These are phyloP conservation scores for Alternaria rosae DNA, from an alignment of 2,329 filamentous ascomycete species.

Conservation along the genomic window DNA sequence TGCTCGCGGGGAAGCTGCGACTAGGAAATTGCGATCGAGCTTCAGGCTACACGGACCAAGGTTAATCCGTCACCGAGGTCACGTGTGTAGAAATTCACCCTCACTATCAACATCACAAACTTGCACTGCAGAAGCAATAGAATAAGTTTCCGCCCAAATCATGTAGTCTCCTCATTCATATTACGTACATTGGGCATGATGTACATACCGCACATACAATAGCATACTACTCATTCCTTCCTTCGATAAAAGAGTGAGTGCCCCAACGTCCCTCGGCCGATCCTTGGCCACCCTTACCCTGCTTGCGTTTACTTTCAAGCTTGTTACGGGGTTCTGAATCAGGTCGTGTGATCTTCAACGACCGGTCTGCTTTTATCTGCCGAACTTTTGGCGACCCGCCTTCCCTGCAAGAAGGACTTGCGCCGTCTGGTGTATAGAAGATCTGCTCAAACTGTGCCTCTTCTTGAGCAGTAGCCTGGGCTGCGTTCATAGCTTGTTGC, in stretches of 20 bases:
- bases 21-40: conserved; percentile 33
- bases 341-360: background rate
- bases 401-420: background rate
- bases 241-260: conserved; percentile 1
- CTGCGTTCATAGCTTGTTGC: conserved; percentile 14
- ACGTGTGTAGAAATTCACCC: conserved; percentile 12
- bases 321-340: background rate
- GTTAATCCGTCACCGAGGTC: conserved; percentile 19
- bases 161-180: background rate
- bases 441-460: background rate
- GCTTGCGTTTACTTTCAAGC: background rate
- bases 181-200: background rate
- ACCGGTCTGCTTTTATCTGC: background rate
- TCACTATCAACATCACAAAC: background rate
- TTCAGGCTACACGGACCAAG: conserved; percentile 26
- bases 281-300: background rate
- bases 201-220: background rate
- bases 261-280: background rate
- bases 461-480: background rate
- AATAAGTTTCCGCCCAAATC: background rate
- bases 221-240: background rate
- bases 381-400: background rate
- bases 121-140: background rate
- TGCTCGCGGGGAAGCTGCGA: conserved; percentile 30
- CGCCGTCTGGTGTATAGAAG: background rate